Conservation (phyloP, 306 rosid genomes). For the Leucaena leucocephala region DNA sequence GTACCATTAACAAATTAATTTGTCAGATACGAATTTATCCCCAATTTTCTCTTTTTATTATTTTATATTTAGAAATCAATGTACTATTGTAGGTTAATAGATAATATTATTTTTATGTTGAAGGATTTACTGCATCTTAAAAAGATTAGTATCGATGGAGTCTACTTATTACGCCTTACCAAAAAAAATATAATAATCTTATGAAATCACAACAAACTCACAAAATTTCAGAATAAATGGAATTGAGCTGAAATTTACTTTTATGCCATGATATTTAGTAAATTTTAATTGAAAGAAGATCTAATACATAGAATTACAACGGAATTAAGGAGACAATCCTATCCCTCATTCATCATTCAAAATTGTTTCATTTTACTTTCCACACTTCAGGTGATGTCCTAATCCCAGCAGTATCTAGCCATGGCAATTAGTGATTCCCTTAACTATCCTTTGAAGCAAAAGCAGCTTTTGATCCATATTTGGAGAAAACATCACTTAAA, state of each 20-base stretch:
- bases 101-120: too few relatives aligned
- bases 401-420: slow-evolving; percentile 2
- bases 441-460: slow-evolving; percentile 41
- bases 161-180: background rate
- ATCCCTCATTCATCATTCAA: background rate
- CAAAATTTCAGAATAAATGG: background rate
- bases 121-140: too few relatives aligned
- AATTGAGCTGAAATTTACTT: background rate
- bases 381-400: slow-evolving; percentile 9
- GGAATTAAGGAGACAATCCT: background rate
- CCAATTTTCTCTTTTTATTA: too few relatives aligned
- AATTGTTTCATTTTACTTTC: background rate
- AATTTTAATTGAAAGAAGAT: background rate
- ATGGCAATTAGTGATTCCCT: slow-evolving; percentile 2
- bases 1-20: too few relatives aligned
- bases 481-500: slow-evolving; percentile 74
- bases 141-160: too few relatives aligned
- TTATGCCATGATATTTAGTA: background rate
- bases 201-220: background rate
- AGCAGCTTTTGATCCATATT: slow-evolving; percentile 65
- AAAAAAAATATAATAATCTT: too few relatives aligned
- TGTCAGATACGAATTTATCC: too few relatives aligned
- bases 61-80: too few relatives aligned
- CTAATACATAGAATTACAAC: background rate
- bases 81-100: too few relatives aligned